Percentiles rank a stretch among this genome's conserved stretches.
phyloP scores from a whole-genome alignment of 805 yeast genomes.

The Lipomyces oligophaga region DNA sequence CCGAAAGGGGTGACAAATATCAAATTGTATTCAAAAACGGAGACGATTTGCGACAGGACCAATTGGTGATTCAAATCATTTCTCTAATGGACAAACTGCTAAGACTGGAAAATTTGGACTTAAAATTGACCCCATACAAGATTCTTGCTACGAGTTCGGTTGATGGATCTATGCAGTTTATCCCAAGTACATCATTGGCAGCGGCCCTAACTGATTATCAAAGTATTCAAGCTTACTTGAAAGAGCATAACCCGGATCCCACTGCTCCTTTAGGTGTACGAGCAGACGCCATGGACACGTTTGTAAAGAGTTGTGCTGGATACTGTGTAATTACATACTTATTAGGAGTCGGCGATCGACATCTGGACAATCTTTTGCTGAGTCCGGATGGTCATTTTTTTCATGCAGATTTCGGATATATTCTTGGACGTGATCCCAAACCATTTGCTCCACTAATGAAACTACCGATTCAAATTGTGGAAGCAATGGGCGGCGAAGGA shows the following conservation, averaged over 20 bases:
- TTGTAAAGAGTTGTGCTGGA: slow-evolving; percentile 89
- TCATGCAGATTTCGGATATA: slow-evolving; percentile 98
- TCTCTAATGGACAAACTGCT: slow-evolving; percentile 84
- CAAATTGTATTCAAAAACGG: slow-evolving; percentile 93
- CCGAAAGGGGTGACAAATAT: slow-evolving; percentile 51
- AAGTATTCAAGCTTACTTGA: slow-evolving; percentile 70
- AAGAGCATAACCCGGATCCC: slow-evolving; percentile 58
- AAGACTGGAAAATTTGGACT: slow-evolving; percentile 83
- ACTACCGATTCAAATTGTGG: slow-evolving; percentile 91
- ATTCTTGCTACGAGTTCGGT: slow-evolving; percentile 85
- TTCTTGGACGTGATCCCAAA: slow-evolving; percentile 94
- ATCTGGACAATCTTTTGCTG: slow-evolving; percentile 80
- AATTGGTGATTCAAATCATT: slow-evolving; percentile 89
- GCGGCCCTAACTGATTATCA: slow-evolving; percentile 68
- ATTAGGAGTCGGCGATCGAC: slow-evolving; percentile 96
- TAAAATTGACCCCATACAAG: slow-evolving; percentile 81
- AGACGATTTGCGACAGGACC: slow-evolving; percentile 94
- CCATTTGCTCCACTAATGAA: slow-evolving; percentile 99
- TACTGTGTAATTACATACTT: slow-evolving; percentile 94
- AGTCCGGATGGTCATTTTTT: slow-evolving; percentile 85
- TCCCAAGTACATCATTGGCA: slow-evolving; percentile 89
- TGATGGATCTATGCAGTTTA: slow-evolving; percentile 90
- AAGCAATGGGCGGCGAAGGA: slow-evolving; percentile 93
- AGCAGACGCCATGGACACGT: slow-evolving; percentile 80
- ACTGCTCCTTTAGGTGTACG: slow-evolving; percentile 43